Evolutionary conservation across 148 eudicot species (phyloP).

Genomic region (Amaranthus cruentus): DNA sequence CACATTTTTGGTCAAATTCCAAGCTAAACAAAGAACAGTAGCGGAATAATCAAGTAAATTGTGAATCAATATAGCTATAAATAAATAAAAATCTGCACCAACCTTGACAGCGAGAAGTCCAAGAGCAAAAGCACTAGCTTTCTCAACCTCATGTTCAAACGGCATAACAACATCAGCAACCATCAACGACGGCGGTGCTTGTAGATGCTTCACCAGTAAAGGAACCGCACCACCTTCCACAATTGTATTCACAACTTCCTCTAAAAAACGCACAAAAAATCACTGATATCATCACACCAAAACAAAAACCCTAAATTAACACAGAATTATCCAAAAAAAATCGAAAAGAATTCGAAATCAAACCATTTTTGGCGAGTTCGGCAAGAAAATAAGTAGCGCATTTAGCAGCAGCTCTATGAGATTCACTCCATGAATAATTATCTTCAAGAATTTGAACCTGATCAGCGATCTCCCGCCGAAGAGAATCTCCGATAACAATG

Average conservation of each 20-base stretch:
- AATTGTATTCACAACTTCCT: slow-evolving; percentile 55
- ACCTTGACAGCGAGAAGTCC: slow-evolving; percentile 96
- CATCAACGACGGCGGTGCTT: slow-evolving; percentile 38
- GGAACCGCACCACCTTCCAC: slow-evolving; percentile 75
- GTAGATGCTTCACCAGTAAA: slow-evolving; percentile 57
- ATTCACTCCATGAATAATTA: slow-evolving; percentile 38
- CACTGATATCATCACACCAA: neutral
- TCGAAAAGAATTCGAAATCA: neutral
- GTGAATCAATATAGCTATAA: neutral
- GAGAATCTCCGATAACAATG: slow-evolving; percentile 19
- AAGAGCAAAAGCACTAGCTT: slow-evolving; percentile 83
- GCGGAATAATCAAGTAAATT: neutral
- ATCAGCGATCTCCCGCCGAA: slow-evolving; percentile 27
- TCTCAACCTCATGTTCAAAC: slow-evolving; percentile 91
- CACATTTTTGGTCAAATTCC: neutral
- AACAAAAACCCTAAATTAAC: slow-evolving; percentile 4
- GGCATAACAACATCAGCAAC: slow-evolving; percentile 37
- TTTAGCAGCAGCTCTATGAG: slow-evolving; percentile 43
- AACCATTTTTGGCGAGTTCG: slow-evolving; percentile 79
- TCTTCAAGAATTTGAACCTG: slow-evolving; percentile 33
- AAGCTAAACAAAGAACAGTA: slow-evolving; percentile 2
- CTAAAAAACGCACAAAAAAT: slow-evolving; percentile 30
- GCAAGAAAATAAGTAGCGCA: slow-evolving; percentile 49
- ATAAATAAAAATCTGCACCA: neutral
- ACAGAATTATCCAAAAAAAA: neutral